phyloP scores from a whole-genome alignment of 768 basidiomycete genomes.

The Lentinula sp. region DNA sequence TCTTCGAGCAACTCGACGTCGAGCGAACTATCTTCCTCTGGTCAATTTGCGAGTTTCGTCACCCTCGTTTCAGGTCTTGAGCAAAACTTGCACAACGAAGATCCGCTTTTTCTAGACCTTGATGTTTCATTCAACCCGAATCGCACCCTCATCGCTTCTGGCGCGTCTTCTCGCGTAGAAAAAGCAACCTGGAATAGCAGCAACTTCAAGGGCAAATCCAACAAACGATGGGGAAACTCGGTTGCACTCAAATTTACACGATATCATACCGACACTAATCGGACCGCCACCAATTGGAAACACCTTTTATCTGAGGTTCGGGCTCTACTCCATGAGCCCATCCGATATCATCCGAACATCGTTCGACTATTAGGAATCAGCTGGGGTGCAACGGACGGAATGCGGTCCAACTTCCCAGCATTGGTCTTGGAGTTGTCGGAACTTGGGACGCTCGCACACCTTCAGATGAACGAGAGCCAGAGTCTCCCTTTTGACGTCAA shows the following conservation, averaged over 20 bases:
- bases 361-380: slow-evolving; percentile 7
- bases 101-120: background rate
- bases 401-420: slow-evolving; percentile 3
- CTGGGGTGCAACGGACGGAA: slow-evolving; percentile 4
- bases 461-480: background rate
- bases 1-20: too few relatives aligned
- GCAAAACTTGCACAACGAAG: background rate
- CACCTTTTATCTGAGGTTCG: slow-evolving; percentile 9
- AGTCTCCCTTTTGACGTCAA: slow-evolving; percentile 5
- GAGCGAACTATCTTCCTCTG: background rate
- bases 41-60: slow-evolving; percentile 7
- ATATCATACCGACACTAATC: background rate
- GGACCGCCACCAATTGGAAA: background rate
- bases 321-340: slow-evolving; percentile 9
- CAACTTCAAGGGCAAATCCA: background rate
- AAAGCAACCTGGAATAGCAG: background rate
- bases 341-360: slow-evolving; percentile 10
- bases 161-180: background rate
- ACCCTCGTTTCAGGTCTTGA: slow-evolving; percentile 7
- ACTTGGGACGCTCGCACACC: slow-evolving; percentile 5
- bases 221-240: background rate
- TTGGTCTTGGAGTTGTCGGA: slow-evolving; percentile 8
- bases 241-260: slow-evolving; percentile 6
- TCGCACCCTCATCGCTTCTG: background rate
- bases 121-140: background rate